Conservation (phyloP, 192 early-diverging fungal species). For the Linnemannia hyalina region DNA sequence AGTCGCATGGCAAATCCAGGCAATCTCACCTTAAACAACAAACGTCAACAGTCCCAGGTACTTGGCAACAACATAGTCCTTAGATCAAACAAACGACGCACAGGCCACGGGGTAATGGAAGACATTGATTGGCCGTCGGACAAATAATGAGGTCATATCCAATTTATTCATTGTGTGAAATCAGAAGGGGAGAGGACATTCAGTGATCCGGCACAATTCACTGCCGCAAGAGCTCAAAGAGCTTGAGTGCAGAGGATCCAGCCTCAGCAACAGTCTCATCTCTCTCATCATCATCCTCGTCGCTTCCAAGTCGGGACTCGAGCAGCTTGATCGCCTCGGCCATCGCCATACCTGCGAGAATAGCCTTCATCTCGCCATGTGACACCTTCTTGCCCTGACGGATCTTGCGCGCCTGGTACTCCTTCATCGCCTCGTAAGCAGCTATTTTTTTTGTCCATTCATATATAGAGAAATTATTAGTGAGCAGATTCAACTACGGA, state of each 20-base stretch:
- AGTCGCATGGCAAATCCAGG: too few relatives aligned
- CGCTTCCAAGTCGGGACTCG: conserved; percentile 22
- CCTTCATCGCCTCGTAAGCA: conserved; percentile 45
- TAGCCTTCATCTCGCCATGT: conserved; percentile 48
- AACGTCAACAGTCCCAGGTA: not conserved
- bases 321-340: conserved; percentile 47
- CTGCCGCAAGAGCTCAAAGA: conserved; percentile 35
- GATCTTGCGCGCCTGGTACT: conserved; percentile 26
- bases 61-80: not conserved
- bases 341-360: conserved; percentile 49
- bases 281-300: conserved; percentile 7
- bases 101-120: not conserved
- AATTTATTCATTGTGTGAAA: not conserved
- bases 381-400: conserved; percentile 43
- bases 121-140: not conserved
- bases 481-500: not conserved
- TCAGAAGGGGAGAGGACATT: too few relatives aligned
- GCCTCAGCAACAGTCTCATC: conserved; percentile 46
- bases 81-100: not conserved
- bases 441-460: conserved; percentile 2
- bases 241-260: conserved; percentile 28
- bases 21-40: too few relatives aligned
- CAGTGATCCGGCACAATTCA: not conserved
- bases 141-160: not conserved
- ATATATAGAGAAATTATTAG: not conserved